Base-by-base conservation (phyloP, 2,329 filamentous ascomycete genomes). In the Periconia macrospinosa region DNA sequence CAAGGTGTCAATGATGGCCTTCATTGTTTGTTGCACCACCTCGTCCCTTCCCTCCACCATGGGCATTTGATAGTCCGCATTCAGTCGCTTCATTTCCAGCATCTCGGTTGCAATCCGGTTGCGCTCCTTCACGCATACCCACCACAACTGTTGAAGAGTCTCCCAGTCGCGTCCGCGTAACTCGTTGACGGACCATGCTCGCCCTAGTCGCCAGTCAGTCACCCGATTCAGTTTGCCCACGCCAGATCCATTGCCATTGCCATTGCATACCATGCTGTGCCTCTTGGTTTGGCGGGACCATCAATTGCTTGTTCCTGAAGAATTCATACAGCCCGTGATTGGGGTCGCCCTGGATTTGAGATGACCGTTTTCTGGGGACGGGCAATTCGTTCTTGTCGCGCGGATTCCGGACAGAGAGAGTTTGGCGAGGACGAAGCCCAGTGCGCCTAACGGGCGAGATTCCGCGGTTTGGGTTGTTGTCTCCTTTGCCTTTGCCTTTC, bases 271-370 rank as follows among this genome's bases (percentile, higher is more conserved):
- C 94, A 74, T 94, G 88, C 59, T 83, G 79, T 47, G 80, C 72
- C 52, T 89, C 86, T 61, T 93, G 86, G 35, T 85, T 81, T 6
- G 92, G 92, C 8, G 86, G 86, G 63, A 83, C 82, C 66, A 96
- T 74, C n/a, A 87, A 76, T 67, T 86, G 83, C 59, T 84, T 84
- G 59, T 87, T 82, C 57, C 81, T 81, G 66, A 99, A 97, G 78
- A 99, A 99, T 1, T 85, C 88, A 89, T 90, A 97, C 11, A 99
- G 86, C 30, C 92, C 93, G 75, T 99, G 94, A 60, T 92, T 77
- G 27, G 85, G 81, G 69, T 91, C 87, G 33, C 80, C 82, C 58
- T 83, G 72, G 30, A 88, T 72, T 54, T 84, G 83, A 68, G 85
- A 81, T 56, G 81, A 81, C 1, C 78, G 77, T 52, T 87, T 80